Percentiles rank a stretch among this genome's conserved stretches.
Conservation (phyloP, 2,329 filamentous ascomycete species). For the Pseudogymnoascus sp. region DNA sequence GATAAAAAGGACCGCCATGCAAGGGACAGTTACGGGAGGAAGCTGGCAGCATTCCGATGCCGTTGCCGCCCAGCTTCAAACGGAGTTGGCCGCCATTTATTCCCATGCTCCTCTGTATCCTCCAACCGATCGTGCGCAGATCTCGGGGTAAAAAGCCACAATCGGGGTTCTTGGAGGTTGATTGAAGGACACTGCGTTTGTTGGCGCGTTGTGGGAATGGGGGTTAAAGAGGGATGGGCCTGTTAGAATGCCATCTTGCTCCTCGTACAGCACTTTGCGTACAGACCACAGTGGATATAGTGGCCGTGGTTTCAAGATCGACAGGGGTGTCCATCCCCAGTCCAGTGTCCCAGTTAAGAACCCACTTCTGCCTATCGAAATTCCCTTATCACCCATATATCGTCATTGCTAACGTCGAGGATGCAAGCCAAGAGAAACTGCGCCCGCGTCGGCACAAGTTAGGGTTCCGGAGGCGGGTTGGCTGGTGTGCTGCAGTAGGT, state of each 20-base stretch:
- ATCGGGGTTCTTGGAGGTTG: background rate
- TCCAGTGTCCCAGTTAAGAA: background rate
- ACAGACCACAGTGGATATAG: too few relatives aligned
- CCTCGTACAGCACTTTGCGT: too few relatives aligned
- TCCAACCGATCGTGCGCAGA: background rate
- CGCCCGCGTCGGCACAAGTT: background rate
- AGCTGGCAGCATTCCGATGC: background rate
- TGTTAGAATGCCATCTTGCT: background rate
- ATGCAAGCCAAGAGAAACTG: background rate
- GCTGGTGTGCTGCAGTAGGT: background rate
- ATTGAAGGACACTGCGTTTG: background rate
- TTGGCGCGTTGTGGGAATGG: background rate
- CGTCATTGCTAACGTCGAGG: background rate
- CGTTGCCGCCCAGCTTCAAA: background rate
- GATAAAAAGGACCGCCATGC: background rate
- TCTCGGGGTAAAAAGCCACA: background rate
- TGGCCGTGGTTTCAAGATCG: constrained; percentile 4
- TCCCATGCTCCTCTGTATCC: background rate
- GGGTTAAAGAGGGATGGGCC: background rate
- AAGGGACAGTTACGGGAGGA: background rate
- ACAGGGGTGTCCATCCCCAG: constrained; percentile 1
- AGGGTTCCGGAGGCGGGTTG: background rate
- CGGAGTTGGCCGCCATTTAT: background rate
- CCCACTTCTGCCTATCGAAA: background rate
- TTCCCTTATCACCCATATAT: background rate